Evolutionary conservation across 2,329 filamentous ascomycete species (phyloP).

Genomic region (Monosporascus sp.): DNA sequence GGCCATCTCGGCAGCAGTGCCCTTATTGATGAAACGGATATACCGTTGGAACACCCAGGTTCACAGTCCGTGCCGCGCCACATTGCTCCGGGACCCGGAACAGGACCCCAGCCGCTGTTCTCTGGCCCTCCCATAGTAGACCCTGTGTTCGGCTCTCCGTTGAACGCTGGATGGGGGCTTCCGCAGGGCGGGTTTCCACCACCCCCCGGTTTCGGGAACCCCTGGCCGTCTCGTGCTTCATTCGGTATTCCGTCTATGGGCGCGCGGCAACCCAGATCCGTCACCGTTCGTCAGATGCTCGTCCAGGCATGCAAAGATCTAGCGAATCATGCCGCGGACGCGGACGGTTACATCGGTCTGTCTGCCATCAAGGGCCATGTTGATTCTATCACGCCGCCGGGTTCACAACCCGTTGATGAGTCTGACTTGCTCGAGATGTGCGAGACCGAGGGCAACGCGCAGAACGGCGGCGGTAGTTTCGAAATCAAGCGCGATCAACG

Average conservation of each 20-base stretch:
- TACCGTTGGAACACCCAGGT: slow-evolving; percentile 35
- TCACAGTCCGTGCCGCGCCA: slow-evolving; percentile 40
- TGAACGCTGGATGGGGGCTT: slow-evolving; percentile 32
- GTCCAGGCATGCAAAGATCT: slow-evolving; percentile 71
- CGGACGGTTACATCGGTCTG: slow-evolving; percentile 66
- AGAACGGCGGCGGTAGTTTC: slow-evolving; percentile 89
- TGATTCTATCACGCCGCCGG: slow-evolving; percentile 50
- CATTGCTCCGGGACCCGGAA: slow-evolving; percentile 47
- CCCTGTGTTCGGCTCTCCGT: slow-evolving; percentile 28
- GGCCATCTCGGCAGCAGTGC: slow-evolving; percentile 87
- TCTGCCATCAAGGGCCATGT: slow-evolving; percentile 61
- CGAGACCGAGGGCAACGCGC: slow-evolving; percentile 80
- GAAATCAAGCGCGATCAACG: slow-evolving; percentile 53
- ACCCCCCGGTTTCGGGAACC: slow-evolving; percentile 41
- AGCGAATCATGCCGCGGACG: slow-evolving; percentile 35
- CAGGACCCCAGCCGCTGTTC: slow-evolving; percentile 41
- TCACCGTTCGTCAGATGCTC: slow-evolving; percentile 66
- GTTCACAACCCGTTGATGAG: slow-evolving; percentile 41
- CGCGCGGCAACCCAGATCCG: slow-evolving; percentile 54
- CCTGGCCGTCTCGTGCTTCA: slow-evolving; percentile 26
- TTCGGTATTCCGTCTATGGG: slow-evolving; percentile 26
- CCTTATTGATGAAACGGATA: slow-evolving; percentile 70
- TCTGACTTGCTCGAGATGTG: slow-evolving; percentile 76
- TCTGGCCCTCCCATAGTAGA: slow-evolving; percentile 37
- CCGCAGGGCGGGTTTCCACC: slow-evolving; percentile 32